Conservation (phyloP, 2,329 filamentous ascomycete species). For the Calonectria ilicicola region DNA sequence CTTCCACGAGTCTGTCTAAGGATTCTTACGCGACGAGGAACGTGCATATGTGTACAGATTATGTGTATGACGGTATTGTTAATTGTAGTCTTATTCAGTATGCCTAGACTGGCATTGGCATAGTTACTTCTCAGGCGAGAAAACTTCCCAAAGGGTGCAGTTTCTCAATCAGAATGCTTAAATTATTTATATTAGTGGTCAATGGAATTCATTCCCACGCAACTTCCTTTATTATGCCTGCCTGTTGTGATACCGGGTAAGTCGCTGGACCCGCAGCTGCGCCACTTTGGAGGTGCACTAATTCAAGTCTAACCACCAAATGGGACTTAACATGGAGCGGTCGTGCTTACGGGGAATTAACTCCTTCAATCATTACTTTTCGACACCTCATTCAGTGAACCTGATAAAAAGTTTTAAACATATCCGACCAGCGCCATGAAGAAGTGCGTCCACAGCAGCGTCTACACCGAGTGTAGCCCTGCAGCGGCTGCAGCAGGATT, state of each 20-base stretch:
- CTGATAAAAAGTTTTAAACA: neutral
- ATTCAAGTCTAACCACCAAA: neutral
- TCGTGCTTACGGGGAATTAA: neutral
- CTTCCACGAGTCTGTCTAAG: constrained; percentile 34
- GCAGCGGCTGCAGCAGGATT: constrained; percentile 30
- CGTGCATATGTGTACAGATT: constrained; percentile 30
- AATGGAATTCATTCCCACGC: too few species aligned
- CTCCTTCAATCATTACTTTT: neutral
- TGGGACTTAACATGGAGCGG: neutral
- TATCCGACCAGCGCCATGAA: neutral
- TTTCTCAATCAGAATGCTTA: neutral
- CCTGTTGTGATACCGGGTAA: neutral
- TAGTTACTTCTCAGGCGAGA: neutral
- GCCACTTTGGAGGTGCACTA: neutral
- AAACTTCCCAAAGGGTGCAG: neutral
- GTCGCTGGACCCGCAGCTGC: neutral
- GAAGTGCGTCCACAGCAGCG: constrained; percentile 11
- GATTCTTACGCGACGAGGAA: neutral
- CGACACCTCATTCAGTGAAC: neutral
- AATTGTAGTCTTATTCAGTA: neutral
- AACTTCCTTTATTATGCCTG: neutral
- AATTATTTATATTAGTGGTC: too few species aligned
- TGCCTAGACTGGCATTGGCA: constrained; percentile 22
- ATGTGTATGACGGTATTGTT: constrained; percentile 16
- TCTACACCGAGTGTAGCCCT: constrained; percentile 25